Base-by-base conservation (phyloP, 148 eudicot genomes). In the Rhododendron molle region DNA sequence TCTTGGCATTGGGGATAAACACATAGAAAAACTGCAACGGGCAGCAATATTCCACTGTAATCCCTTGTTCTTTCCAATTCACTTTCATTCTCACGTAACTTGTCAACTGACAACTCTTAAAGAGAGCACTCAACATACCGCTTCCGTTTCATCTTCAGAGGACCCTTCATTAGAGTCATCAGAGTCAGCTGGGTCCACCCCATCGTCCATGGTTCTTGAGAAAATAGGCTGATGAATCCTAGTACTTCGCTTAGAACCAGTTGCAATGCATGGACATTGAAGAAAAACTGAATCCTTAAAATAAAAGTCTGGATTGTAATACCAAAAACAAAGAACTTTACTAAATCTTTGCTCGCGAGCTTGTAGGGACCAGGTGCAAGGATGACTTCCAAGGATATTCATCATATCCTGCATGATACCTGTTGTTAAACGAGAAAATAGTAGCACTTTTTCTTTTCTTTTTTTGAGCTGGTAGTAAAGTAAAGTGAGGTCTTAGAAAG, bases 201-300 rank as follows among this genome's bases (percentile, higher is more conserved):
- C 88, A 52, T 86, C 89, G 46, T 87, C 89, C 83, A 79, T 56
- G 77, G 46, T 84, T 85, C 85, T 85, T 58, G 91, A 87, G 83
- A 80, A 89, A 74, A 91, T 86, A 69, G 85, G 87, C 83, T 81
- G 76, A 84, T 20, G 84, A 30, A 60, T 86, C 81, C 85, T 80
- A 32, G 60, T 47, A 28, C 65, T 62, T 69, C 76, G 52, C 78
- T 86, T 65, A 65, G 80, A 67, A 72, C 80, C 81, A 74, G 78
- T 38, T 54, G 50, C 78, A 81, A 86, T 40, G 83, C 71, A 67
- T 46, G 56, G 87, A 77, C 83, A 46, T 81, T 81, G 87, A 50
- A 78, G 76, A 72, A 81, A 74, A 44, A 52, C 74, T 81, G 79
- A 82, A 56, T 62, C 84, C 43, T 82, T 84, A 30, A 73, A 65